These are phyloP conservation scores for Kodamaea suecica DNA, from an alignment of 1,139 yeast species.

Conservation along the genomic window DNA sequence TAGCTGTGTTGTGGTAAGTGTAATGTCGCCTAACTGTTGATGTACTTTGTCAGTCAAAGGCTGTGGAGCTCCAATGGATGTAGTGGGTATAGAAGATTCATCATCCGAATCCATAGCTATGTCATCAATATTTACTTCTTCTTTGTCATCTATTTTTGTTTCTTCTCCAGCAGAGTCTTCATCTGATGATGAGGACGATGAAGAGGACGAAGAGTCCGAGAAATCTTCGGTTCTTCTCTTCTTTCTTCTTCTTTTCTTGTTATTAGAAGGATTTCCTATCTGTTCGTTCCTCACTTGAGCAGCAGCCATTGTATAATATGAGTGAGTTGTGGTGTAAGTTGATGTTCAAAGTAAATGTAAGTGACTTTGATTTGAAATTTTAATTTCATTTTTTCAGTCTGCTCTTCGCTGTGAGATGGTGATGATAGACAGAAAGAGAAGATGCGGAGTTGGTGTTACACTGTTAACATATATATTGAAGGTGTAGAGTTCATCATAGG, in stretches of 20 bases:
- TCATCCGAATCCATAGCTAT: conserved; percentile 38
- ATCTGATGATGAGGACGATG: conserved; percentile 34
- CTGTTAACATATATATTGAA: too few relatives aligned
- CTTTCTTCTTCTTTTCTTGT: conserved; percentile 52
- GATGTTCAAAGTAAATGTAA: too few relatives aligned
- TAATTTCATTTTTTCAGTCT: too few relatives aligned
- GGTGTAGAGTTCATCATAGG: too few relatives aligned
- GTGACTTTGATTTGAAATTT: too few relatives aligned
- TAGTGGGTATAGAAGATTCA: too few relatives aligned
- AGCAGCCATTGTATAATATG: conserved; percentile 10
- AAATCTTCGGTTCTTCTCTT: conserved; percentile 76
- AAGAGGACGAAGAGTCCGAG: conserved; percentile 46
- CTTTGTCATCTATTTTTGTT: conserved; percentile 9
- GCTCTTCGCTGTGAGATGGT: too few relatives aligned
- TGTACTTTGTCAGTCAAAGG: conserved; percentile 23
- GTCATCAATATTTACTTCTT: conserved; percentile 31
- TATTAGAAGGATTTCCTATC: conserved; percentile 9
- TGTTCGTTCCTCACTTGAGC: conserved; percentile 13
- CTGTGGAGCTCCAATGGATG: conserved; percentile 14
- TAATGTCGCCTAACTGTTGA: conserved; percentile 24
- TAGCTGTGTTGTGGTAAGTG: conserved; percentile 25
- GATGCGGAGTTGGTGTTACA: too few relatives aligned
- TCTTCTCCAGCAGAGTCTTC: conserved; percentile 10
- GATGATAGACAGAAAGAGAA: too few relatives aligned
- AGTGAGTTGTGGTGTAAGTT: background rate